These are phyloP conservation scores for Calonectria ilicicola DNA, from an alignment of 2,329 filamentous ascomycete species.

Conservation along the genomic window DNA sequence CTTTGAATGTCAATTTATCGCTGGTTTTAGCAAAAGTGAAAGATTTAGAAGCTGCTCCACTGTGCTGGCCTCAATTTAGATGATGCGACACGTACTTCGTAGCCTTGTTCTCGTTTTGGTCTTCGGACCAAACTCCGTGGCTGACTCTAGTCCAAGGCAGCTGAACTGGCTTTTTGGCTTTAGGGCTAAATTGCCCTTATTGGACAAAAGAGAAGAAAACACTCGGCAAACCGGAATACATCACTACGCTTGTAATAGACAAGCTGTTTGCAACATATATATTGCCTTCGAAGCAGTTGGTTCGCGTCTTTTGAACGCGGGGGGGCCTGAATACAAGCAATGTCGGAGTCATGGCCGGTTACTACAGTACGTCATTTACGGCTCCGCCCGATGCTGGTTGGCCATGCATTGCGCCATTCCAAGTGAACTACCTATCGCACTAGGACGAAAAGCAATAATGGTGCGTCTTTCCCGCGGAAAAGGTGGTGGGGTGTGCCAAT, in stretches of 20 bases:
- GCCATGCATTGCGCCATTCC: background rate
- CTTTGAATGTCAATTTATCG: background rate
- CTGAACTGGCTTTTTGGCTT: background rate
- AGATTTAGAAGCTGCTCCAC: too few species aligned
- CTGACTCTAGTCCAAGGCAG: background rate
- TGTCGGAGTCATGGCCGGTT: background rate
- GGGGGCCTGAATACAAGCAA: background rate
- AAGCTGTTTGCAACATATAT: too few species aligned
- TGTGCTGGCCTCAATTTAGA: too few species aligned
- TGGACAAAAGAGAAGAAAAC: background rate
- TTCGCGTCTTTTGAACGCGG: background rate
- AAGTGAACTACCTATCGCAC: background rate
- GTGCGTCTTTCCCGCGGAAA: conserved; percentile 4
- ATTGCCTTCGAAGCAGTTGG: background rate
- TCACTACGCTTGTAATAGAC: too few species aligned
- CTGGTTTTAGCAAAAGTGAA: background rate
- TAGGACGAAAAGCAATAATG: background rate
- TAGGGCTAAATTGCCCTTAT: background rate
- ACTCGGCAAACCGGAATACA: background rate
- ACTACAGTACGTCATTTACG: background rate
- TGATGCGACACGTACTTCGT: too few species aligned
- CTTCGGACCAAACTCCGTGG: too few species aligned
- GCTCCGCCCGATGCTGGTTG: background rate
- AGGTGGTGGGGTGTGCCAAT: background rate
- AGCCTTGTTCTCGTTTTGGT: too few species aligned